These are phyloP conservation scores for Acmispon strigosus DNA, from an alignment of 306 rosid genomes.

Conservation along the genomic window DNA sequence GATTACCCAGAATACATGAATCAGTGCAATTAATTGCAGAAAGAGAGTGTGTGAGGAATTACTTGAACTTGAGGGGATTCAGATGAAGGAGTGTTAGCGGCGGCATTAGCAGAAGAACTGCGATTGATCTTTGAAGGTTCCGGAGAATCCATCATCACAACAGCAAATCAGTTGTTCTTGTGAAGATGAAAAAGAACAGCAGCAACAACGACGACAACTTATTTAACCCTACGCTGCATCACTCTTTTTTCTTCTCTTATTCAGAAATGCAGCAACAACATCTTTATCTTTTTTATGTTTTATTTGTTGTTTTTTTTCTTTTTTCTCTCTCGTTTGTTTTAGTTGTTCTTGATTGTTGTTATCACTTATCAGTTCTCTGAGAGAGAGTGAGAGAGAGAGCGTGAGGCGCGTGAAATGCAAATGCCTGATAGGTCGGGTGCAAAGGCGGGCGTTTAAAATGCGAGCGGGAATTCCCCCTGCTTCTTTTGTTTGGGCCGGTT, in stretches of 20 bases:
- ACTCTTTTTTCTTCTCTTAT: not conserved
- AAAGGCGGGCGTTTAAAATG: constrained; percentile 56
- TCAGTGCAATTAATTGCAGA: not conserved
- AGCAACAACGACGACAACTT: not conserved
- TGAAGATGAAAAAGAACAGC: not conserved
- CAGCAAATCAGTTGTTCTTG: too few species aligned
- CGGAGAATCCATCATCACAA: constrained; percentile 44
- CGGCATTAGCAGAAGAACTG: constrained; percentile 4
- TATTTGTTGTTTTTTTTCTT: not conserved
- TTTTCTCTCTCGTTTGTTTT: not conserved
- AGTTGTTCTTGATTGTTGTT: too few species aligned
- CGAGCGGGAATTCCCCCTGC: constrained; percentile 38
- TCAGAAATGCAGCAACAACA: not conserved
- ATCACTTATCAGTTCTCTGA: not conserved
- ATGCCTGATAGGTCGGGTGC: not conserved
- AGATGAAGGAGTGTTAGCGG: not conserved
- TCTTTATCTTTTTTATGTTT: too few species aligned
- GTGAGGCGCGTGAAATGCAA: constrained; percentile 19
- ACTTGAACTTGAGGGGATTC: constrained; percentile 49
- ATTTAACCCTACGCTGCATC: constrained; percentile 9
- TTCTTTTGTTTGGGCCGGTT: not conserved
- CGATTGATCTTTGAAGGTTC: constrained; percentile 19
- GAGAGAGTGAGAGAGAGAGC: not conserved
- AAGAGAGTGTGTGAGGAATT: not conserved
- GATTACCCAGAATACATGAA: not conserved